phyloP scores from a whole-genome alignment of 441 rosid species.

The Arabidopsis hybrid region DNA sequence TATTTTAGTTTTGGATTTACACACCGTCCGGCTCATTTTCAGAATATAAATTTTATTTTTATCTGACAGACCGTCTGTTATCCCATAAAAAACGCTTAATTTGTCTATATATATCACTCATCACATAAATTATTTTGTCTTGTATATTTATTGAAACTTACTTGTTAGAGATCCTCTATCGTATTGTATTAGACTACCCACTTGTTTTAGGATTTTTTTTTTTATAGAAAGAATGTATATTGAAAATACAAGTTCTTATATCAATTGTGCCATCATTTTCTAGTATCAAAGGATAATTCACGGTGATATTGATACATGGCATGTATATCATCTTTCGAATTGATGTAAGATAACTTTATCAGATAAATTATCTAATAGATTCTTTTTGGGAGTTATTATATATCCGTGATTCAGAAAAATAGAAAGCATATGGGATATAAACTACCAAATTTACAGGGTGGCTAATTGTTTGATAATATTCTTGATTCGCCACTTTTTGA shows the following conservation, averaged over 20 bases:
- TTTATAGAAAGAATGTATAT: too few species aligned
- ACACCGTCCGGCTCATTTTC: neutral
- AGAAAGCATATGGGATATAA: slow-evolving; percentile 13
- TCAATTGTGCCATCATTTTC: neutral
- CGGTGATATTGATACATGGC: neutral
- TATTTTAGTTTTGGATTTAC: neutral
- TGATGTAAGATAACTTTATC: neutral
- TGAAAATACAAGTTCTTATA: neutral
- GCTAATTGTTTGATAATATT: slow-evolving; percentile 24
- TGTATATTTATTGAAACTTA: neutral
- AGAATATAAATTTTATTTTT: neutral
- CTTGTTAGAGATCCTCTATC: neutral
- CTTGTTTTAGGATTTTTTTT: neutral
- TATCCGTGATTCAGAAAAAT: neutral
- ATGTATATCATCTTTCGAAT: slow-evolving; percentile 2
- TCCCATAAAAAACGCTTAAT: neutral
- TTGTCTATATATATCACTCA: neutral
- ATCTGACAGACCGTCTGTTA: neutral
- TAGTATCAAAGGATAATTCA: neutral
- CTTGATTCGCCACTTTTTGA: slow-evolving; percentile 27
- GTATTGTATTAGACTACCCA: neutral
- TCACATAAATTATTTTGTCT: neutral
- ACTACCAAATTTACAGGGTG: slow-evolving; percentile 21
- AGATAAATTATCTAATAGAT: slow-evolving; percentile 18
- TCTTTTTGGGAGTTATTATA: slow-evolving; percentile 2